Base-by-base conservation (phyloP, 106 monocot species). In the Iris macrosiphon region DNA sequence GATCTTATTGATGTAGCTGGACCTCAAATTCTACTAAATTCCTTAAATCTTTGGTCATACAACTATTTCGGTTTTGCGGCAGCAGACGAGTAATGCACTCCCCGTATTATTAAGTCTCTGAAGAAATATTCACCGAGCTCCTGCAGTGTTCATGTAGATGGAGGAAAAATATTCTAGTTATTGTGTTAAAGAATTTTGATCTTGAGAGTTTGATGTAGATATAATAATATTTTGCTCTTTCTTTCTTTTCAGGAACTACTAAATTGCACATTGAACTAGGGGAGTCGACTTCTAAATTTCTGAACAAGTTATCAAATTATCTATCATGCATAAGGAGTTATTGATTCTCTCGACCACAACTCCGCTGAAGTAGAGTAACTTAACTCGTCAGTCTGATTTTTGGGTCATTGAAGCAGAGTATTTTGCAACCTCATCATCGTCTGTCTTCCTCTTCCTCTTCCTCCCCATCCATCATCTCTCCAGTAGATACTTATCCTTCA, bases 1-100 rank as follows among this genome's bases (percentile, higher is more conserved):
- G 19, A 31, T 21, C 48, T 37, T 1, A 15, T 59, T 37, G 7
- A 64, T 85, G 79, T 66, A 96, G 96, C 16, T 83, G 85, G 16
- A 90, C 96, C 26, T 55, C 70, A 45, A 86, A 86, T 42, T 72
- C 69, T 33, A 78, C 41, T 10, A 79, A 59, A 79, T 96, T 85
- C 58, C 79, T 96, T 15, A 96, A n/a, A 96, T 54, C 67, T 96
- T 15, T 85, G 89, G 57, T 90, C 96, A 30, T 96, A 96, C 66
- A 96, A 89, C 58, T 96, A 96, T 64, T 85, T 96, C 27, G 96
- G 96, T 13, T 96, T 96, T 75, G 96, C 96, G 4, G 79, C 96
- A 7, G 73, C 86, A 23, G 96, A 96, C 70, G 89, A 89, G 60
- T 96, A 83, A 52, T 96, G 96, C 74, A 96, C 89, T 4, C 96